Evolutionary conservation across 768 basidiomycete species (phyloP), one percentile per base, ranked within the genome.

Genomic region (Mycena kentingensis): DNA sequence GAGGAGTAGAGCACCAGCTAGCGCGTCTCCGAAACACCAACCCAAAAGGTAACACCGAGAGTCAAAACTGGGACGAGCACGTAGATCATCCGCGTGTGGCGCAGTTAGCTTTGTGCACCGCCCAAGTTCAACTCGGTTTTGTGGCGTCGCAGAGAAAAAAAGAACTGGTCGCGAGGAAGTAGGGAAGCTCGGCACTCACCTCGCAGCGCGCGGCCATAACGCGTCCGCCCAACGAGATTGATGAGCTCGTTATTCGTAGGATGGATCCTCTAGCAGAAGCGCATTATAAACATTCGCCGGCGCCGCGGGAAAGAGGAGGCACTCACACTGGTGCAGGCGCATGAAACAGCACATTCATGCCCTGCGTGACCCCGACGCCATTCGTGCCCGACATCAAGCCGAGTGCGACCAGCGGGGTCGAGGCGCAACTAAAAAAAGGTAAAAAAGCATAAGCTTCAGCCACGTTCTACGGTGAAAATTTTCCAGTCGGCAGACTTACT

Each of bases 161-260:
- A 29, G 19, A 28, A 44, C 29, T 11, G 36, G 19, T 24, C 21
- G 37, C 26, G n/a, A 34, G 38, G 31, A 44, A 50, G 36, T 12
- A 37, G 24, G 41, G 49, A 39, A 66, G n/a, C n/a, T n/a, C n/a
- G n/a, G n/a, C n/a, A n/a, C 76, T 54, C 58, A 87, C 86, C 76
- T 88, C 85, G 60, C 87, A 88, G 54, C 84, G 73, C 31, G 85
- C 81, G 38, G 79, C 77, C 86, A 89, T 88, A 31, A 87, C 78
- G 21, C 84, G 73, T 3, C 80, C 76, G n/a, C 85, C 87, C 52
- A 88, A 71, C 3, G 84, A 79, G 38, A 88, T 75, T 4, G 85
- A 86, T 2, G 80, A 83, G 59, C 82, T 85, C 44, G 78, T 67
- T 22, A 89, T 85, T 16, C 71, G 78, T 34, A 89, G 72, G 58